Evolutionary conservation across 2,329 filamentous ascomycete genomes (phyloP).

Genomic region (Penicillium sp.): DNA sequence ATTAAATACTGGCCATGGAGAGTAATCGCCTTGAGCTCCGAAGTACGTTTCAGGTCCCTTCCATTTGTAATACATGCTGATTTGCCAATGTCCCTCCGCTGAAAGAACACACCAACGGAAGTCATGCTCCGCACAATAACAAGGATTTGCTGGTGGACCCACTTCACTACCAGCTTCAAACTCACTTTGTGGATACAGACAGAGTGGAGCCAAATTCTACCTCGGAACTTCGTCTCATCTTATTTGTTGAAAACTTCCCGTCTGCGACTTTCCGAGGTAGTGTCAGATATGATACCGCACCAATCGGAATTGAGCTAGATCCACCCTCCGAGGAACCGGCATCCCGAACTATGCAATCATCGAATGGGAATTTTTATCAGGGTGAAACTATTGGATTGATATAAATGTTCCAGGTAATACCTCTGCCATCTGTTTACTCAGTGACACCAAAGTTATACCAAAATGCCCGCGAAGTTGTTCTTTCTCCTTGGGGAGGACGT

Average conservation of each 20-base stretch:
- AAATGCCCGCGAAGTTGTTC: constrained; percentile 22
- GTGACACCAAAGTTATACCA: neutral
- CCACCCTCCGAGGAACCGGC: constrained; percentile 4
- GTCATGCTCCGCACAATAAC: too few species aligned
- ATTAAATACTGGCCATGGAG: too few species aligned
- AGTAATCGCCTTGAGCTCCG: too few species aligned
- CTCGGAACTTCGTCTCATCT: neutral
- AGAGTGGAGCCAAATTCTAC: neutral
- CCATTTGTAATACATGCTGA: too few species aligned
- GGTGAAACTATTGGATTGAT: neutral
- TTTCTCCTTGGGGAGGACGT: constrained; percentile 22
- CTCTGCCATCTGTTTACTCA: neutral
- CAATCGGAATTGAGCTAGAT: neutral
- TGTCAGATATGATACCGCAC: neutral
- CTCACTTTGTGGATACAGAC: neutral
- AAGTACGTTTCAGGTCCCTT: too few species aligned
- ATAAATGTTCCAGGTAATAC: neutral
- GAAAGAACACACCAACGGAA: too few species aligned
- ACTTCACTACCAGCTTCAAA: too few species aligned
- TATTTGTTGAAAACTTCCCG: neutral
- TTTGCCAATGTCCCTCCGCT: too few species aligned
- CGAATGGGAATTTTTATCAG: neutral
- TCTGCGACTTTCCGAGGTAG: neutral
- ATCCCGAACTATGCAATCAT: constrained; percentile 2
- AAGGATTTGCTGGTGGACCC: too few species aligned